Evolutionary conservation across 164 flowering plant species (phyloP), one percentile per base, ranked within the genome.

Genomic region (Berberis thunbergii): DNA sequence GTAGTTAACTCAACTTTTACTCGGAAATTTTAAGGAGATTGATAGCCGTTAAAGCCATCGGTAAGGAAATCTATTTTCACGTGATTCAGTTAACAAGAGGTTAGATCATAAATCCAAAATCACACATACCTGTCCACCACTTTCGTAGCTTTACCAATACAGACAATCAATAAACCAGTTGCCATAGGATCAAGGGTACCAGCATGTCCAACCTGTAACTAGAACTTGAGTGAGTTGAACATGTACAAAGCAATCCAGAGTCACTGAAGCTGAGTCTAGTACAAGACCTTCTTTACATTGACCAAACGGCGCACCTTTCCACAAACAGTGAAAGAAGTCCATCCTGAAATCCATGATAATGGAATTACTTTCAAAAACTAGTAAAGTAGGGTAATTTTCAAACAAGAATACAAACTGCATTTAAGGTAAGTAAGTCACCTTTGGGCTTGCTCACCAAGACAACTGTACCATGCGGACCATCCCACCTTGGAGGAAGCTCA

Each of bases 171-270:
- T 48, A 94, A 77, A 57, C 97, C 99, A 78, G 96, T 94, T 49
- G 99, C 97, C 96, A 91, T 89, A 63, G 99, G 99, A 82, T 94
- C 99, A 71, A 94, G 93, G 8, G 99, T 94, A 63, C 99, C 99
- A 68, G 96, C 93, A 80, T 94, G 99, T 44, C 97, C 99, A 12
- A 94, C 96, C 98, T 94, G 79, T 43, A 68, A 76, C 12, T 4
- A 62, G 59, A 56, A 49, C 52, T 52, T 61, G 3, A 41, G 40
- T 8, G 56, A 57, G 54, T 9, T 8, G 52, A 50, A n/a, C 41
- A 61, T 52, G 57, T n/a, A 45, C 45, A 46, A 5, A 7, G 11
- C 44, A 63, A 56, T 6, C 52, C 38, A 12, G 8, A 43, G 59
- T 41, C 42, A 66, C 43, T 57, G 60, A 69, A 6, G 64, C 46